phyloP scores from a whole-genome alignment of 805 yeast species.

The Yarrowia alimentaria region DNA sequence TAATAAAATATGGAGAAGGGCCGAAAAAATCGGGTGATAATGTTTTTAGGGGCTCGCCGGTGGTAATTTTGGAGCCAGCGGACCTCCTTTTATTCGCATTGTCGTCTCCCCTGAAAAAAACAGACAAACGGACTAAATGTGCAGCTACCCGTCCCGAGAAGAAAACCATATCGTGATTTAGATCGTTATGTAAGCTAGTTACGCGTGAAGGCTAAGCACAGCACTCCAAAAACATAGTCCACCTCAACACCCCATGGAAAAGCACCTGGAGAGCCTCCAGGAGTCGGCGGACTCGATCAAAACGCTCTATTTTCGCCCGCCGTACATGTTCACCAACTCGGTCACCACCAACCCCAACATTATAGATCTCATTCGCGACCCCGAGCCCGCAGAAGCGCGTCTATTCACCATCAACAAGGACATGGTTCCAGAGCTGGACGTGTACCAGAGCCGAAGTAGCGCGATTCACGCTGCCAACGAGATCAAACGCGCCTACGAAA shows the following conservation, averaged over 20 bases:
- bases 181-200: no score
- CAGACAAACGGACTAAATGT: no score
- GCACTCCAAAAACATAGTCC: background rate
- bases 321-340: slow-evolving; percentile 66
- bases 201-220: no score
- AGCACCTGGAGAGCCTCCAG: slow-evolving; percentile 42
- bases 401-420: slow-evolving; percentile 41
- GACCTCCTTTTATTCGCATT: no score
- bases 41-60: no score
- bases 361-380: slow-evolving; percentile 55
- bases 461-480: slow-evolving; percentile 19
- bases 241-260: slow-evolving; percentile 31
- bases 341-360: slow-evolving; percentile 52
- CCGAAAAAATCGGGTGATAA: no score
- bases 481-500: slow-evolving; percentile 9
- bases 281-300: slow-evolving; percentile 45
- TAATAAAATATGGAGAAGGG: no score
- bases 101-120: no score
- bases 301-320: slow-evolving; percentile 50
- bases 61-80: no score
- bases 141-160: no score
- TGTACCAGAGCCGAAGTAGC: slow-evolving; percentile 3
- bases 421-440: slow-evolving; percentile 19
- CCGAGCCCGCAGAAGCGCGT: slow-evolving; percentile 51
- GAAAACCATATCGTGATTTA: no score